These are phyloP conservation scores for Astrothelium macrocarpum DNA, from an alignment of 495 filamentous ascomycete genomes.

Conservation along the genomic window DNA sequence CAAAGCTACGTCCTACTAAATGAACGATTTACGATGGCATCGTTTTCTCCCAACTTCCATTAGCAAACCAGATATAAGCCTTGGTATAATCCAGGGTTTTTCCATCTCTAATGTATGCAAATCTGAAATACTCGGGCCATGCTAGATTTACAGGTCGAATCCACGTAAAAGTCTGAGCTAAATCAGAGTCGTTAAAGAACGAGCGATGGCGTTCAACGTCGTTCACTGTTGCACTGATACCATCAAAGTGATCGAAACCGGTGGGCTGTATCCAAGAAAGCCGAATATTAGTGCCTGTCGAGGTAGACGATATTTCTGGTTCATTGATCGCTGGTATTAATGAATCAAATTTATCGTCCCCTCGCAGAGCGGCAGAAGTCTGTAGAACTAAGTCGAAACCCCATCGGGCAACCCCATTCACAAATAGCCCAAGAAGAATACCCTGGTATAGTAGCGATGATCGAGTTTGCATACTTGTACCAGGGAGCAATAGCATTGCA, in stretches of 20 bases:
- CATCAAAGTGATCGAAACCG: constrained; percentile 39
- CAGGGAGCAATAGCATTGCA: constrained; percentile 23
- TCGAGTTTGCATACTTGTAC: constrained; percentile 73
- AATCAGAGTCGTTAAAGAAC: neutral
- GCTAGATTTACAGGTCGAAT: neutral
- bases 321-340: constrained; percentile 47
- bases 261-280: constrained; percentile 43
- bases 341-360: constrained; percentile 49
- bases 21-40: neutral
- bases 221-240: constrained; percentile 78
- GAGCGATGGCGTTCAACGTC: constrained; percentile 61
- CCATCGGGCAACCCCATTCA: constrained; percentile 89
- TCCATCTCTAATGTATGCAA: neutral
- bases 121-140: neutral
- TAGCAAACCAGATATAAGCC: neutral
- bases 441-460: constrained; percentile 75
- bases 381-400: constrained; percentile 87
- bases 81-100: neutral
- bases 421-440: constrained; percentile 77
- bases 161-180: neutral
- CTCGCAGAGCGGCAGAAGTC: constrained; percentile 60
- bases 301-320: constrained; percentile 39
- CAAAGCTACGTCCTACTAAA: too few species aligned
- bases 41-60: neutral
- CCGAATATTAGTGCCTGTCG: constrained; percentile 34